These are phyloP conservation scores for Sarocladium kiliense DNA, from an alignment of 2,329 filamentous ascomycete species.

Conservation along the genomic window DNA sequence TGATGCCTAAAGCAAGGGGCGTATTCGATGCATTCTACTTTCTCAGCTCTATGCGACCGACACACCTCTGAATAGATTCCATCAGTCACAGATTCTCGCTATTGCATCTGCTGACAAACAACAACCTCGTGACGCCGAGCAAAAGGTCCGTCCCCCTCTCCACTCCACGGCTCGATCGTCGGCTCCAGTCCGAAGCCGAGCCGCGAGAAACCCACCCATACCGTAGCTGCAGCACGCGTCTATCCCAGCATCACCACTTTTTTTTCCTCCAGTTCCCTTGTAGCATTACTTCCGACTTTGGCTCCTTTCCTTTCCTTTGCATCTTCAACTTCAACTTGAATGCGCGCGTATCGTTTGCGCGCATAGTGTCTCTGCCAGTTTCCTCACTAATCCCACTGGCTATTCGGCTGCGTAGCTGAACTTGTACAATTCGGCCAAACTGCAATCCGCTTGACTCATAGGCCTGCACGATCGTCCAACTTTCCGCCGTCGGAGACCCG, in stretches of 20 bases:
- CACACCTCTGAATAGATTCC: too few species aligned
- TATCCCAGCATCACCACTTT: conserved; percentile 2
- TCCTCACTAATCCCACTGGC: too few species aligned
- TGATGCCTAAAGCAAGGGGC: too few species aligned
- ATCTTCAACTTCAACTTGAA: background rate
- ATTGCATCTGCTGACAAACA: background rate
- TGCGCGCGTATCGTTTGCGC: background rate
- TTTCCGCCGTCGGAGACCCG: background rate
- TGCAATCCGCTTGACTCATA: background rate
- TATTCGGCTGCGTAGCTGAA: too few species aligned
- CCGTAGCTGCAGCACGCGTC: background rate
- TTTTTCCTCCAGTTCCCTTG: background rate
- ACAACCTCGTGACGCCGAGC: too few species aligned
- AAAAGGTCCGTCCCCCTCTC: background rate
- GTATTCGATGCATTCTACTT: too few species aligned
- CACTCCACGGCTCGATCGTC: background rate
- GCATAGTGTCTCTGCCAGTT: too few species aligned
- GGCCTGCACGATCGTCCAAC: background rate
- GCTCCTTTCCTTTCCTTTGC: background rate
- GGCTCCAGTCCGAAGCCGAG: conserved; percentile 4
- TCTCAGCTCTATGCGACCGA: background rate
- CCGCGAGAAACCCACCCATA: background rate
- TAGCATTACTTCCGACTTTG: background rate
- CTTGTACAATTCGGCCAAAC: too few species aligned
- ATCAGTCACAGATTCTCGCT: background rate